Evolutionary conservation across 306 rosid genomes (phyloP), one percentile per base, ranked within the genome.

Genomic region (Casuarina equisetifolia): DNA sequence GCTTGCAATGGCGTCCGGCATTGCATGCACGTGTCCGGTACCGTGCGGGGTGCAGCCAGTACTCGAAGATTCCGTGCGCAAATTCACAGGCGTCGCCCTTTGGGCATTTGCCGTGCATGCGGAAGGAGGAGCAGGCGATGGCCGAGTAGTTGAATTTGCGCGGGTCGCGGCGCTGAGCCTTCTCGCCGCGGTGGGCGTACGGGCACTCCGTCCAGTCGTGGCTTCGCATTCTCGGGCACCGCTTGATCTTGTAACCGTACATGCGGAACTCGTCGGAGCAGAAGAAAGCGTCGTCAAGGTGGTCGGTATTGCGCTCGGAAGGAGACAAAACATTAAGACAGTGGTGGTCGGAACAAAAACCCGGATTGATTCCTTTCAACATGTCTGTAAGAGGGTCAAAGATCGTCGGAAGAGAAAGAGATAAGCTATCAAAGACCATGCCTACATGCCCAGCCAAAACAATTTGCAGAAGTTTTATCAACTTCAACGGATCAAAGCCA

Each of bases 181-280:
- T 88, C 78, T 85, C 89, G 61, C 87, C 89, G 0, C 84, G 85
- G 85, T 88, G 91, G 11, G 91, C 89, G 74, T 75, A 88, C 12
- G 91, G 91, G 72, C 91, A 85, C 48, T 81, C 81, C 3, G 89
- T 88, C 91, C 91, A 88, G 78, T 88, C 89, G 62, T 88, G 91
- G 84, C 84, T 81, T 10, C 85, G 76, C 53, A 63, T 45, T 44
- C 85, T 74, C 17, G 87, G 87, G 50, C 91, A 88, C 42, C 87
- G 85, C 76, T 76, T 81, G 77, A 88, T 79, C 84, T 88, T 88
- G 85, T 69, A 85, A 2, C 77, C 74, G 74, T 32, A 88, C 91
- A 88, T 88, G 11, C 91, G 89, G 82, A 88, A 88, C 59, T 85
- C 87, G 59, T 88, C 89, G 6, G 91, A 76, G 73, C 81, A 67